Conservation (phyloP, 2,329 filamentous ascomycete species). For the Acrocalymma vagum region DNA sequence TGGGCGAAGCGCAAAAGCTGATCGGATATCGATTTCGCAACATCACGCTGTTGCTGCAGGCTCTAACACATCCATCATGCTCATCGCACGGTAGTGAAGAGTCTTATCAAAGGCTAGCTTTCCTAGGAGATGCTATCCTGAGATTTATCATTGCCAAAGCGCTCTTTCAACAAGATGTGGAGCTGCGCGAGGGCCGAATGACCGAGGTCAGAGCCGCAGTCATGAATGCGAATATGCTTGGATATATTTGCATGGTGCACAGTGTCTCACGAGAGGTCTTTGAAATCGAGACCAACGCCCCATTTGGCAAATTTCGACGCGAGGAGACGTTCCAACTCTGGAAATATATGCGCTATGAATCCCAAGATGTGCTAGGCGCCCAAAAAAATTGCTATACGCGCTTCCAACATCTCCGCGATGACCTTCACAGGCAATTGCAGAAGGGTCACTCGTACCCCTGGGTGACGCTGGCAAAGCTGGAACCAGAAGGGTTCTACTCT, state of each 20-base stretch:
- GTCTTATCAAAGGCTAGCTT: slow-evolving; percentile 4
- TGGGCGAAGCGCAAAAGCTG: slow-evolving; percentile 1
- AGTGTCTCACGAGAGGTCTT: slow-evolving; percentile 1
- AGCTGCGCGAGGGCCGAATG: slow-evolving; percentile 2
- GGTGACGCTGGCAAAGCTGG: slow-evolving; percentile 1
- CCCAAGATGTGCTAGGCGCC: not conserved
- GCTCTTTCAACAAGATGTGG: not conserved
- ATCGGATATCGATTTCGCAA: slow-evolving; percentile 2
- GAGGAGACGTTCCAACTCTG: slow-evolving; percentile 2
- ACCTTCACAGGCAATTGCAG: slow-evolving; percentile 2
- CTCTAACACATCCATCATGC: slow-evolving; percentile 4
- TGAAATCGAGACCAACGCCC: slow-evolving; percentile 1
- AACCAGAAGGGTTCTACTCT: slow-evolving; percentile 4
- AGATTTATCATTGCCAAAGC: slow-evolving; percentile 3
- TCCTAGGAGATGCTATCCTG: slow-evolving; percentile 4
- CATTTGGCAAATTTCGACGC: slow-evolving; percentile 1
- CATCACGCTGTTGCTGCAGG: slow-evolving; percentile 2
- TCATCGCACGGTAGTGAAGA: slow-evolving; percentile 3
- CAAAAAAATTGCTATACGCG: slow-evolving; percentile 1
- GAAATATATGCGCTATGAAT: slow-evolving; percentile 4
- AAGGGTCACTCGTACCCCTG: slow-evolving; percentile 1
- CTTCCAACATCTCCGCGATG: slow-evolving; percentile 1
- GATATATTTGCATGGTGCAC: slow-evolving; percentile 4
- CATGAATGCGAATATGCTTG: slow-evolving; percentile 4
- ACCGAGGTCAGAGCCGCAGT: slow-evolving; percentile 4